A percentile compares a stretch with the other conserved stretches of the same genome.
These are phyloP conservation scores for Aspergillus sergii DNA, from an alignment of 2,329 filamentous ascomycete species.

Conservation along the genomic window DNA sequence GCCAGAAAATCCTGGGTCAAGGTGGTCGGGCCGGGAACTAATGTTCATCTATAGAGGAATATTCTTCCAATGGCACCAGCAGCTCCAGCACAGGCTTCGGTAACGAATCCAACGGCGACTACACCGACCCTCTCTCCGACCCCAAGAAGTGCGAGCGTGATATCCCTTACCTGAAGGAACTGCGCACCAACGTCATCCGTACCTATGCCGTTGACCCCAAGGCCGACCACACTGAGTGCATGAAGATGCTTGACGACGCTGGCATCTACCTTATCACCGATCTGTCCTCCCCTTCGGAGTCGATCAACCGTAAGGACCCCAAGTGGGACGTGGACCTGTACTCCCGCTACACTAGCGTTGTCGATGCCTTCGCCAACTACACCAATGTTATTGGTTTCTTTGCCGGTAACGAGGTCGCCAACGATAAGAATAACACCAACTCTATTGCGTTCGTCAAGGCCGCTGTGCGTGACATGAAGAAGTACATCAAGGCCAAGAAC, in stretches of 20 bases:
- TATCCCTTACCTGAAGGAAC: slow-evolving; percentile 74
- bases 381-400: slow-evolving; percentile 96
- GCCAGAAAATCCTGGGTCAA: background rate
- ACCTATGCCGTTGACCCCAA: slow-evolving; percentile 89
- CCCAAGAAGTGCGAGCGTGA: slow-evolving; percentile 75
- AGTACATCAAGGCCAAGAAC: slow-evolving; percentile 80
- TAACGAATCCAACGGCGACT: slow-evolving; percentile 50
- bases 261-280: slow-evolving; percentile 97
- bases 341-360: slow-evolving; percentile 77
- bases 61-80: slow-evolving; percentile 51
- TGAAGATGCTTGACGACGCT: slow-evolving; percentile 76
- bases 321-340: slow-evolving; percentile 79
- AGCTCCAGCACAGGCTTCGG: background rate
- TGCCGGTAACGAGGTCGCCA: slow-evolving; percentile 95
- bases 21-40: slow-evolving; percentile 1
- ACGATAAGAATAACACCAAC: slow-evolving; percentile 82
- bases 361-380: slow-evolving; percentile 81
- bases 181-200: slow-evolving; percentile 90
- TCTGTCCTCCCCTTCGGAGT: slow-evolving; percentile 76
- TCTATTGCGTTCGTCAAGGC: slow-evolving; percentile 97
- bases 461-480: slow-evolving; percentile 93
- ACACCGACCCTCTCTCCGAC: slow-evolving; percentile 82
- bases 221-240: slow-evolving; percentile 77
- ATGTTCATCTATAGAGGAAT: slow-evolving; percentile 46
- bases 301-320: slow-evolving; percentile 81